Percentiles rank a stretch among this genome's conserved stretches.
Evolutionary conservation across 345 rosid species (phyloP).

Genomic region (Rhizophora apiculata): DNA sequence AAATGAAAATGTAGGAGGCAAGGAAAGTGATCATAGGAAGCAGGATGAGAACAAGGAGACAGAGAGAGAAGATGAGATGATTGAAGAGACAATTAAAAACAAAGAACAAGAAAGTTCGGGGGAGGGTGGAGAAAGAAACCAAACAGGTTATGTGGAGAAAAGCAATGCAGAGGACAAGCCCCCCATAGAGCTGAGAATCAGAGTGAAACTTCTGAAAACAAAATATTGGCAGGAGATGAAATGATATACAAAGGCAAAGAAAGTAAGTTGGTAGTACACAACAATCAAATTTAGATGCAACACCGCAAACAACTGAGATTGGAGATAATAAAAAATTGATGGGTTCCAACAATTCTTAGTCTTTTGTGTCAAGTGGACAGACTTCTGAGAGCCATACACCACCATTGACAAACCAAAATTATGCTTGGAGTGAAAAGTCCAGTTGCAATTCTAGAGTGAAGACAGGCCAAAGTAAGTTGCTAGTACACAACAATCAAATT

Average conservation of each 20-base stretch:
- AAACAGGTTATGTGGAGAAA: slow-evolving; percentile 21
- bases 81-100: slow-evolving; percentile 6
- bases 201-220: slow-evolving; percentile 20
- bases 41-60: slow-evolving; percentile 6
- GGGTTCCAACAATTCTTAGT: slow-evolving; percentile 23
- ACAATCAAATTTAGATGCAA: slow-evolving; percentile 38
- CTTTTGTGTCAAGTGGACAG: slow-evolving; percentile 26
- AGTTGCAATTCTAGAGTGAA: slow-evolving; percentile 20
- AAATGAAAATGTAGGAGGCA: background rate
- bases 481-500: slow-evolving; percentile 42
- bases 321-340: slow-evolving; percentile 32
- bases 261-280: slow-evolving; percentile 34
- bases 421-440: slow-evolving; percentile 15
- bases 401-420: slow-evolving; percentile 5
- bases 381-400: slow-evolving; percentile 13
- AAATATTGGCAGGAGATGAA: slow-evolving; percentile 16
- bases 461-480: slow-evolving; percentile 20
- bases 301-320: slow-evolving; percentile 32
- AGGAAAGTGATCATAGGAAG: slow-evolving; percentile 1
- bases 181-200: slow-evolving; percentile 24
- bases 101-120: slow-evolving; percentile 7
- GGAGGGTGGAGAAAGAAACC: slow-evolving; percentile 7
- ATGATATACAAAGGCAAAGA: slow-evolving; percentile 8
- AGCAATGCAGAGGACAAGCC: slow-evolving; percentile 4
- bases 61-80: slow-evolving; percentile 3